Evolutionary conservation across 345 rosid genomes (phyloP).

Genomic region (Eucalyptus sp.): DNA sequence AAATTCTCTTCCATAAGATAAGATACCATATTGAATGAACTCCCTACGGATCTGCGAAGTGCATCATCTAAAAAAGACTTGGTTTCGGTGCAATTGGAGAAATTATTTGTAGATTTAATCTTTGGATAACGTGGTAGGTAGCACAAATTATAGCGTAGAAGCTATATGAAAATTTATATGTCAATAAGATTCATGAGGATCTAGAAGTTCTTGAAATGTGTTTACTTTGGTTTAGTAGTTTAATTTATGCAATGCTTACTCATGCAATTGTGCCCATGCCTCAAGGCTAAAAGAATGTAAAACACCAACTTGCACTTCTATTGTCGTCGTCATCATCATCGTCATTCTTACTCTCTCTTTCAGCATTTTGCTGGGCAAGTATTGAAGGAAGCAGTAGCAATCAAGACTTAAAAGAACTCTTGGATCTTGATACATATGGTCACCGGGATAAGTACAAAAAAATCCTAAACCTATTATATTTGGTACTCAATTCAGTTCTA

Average conservation of each 20-base stretch:
- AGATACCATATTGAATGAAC: rapidly evolving
- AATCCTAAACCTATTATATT: no score
- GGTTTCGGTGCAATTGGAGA: background rate
- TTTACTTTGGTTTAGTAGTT: background rate
- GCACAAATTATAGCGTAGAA: background rate
- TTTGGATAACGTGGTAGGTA: background rate
- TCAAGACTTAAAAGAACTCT: background rate
- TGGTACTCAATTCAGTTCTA: no score
- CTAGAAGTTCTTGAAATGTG: background rate
- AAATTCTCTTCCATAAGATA: background rate
- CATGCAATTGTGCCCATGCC: background rate
- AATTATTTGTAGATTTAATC: background rate
- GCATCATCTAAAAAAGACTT: background rate
- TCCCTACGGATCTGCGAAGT: rapidly evolving
- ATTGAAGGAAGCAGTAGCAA: background rate
- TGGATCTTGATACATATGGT: background rate
- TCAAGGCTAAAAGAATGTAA: background rate
- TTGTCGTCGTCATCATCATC: background rate
- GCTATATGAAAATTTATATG: background rate
- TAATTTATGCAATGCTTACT: background rate
- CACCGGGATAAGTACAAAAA: background rate
- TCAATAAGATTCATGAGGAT: rapidly evolving
- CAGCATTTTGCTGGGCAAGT: background rate
- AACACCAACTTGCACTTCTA: background rate
- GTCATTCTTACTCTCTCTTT: background rate